Conservation (phyloP, 2,329 filamentous ascomycete species). For the Exophiala phaeomuriformis region DNA sequence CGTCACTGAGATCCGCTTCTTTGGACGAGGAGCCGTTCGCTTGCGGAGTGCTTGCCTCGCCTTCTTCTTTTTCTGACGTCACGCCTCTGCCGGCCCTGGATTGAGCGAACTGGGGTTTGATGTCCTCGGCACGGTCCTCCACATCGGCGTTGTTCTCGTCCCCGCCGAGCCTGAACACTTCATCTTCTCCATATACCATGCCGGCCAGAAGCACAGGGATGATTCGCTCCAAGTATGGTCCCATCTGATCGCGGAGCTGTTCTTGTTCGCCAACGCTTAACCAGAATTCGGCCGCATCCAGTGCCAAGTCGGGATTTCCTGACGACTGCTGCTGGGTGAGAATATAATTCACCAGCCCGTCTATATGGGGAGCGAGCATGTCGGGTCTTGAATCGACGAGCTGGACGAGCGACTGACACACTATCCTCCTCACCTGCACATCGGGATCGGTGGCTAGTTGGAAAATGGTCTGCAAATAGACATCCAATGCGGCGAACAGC, state of each 20-base stretch:
- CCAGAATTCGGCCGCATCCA: slow-evolving; percentile 97
- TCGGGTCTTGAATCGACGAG: slow-evolving; percentile 85
- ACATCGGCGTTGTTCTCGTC: slow-evolving; percentile 84
- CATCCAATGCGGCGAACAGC: slow-evolving; percentile 71
- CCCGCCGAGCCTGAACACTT: slow-evolving; percentile 74
- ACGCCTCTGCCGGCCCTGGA: slow-evolving; percentile 50
- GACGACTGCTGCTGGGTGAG: slow-evolving; percentile 74
- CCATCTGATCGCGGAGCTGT: slow-evolving; percentile 66
- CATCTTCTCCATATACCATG: slow-evolving; percentile 95
- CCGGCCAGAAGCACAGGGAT: slow-evolving; percentile 85
- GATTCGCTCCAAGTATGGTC: slow-evolving; percentile 72
- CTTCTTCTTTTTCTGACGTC: slow-evolving; percentile 33
- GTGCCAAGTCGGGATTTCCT: slow-evolving; percentile 79
- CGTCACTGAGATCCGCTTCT: slow-evolving; percentile 72
- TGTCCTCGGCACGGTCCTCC: slow-evolving; percentile 82
- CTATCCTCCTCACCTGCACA: slow-evolving; percentile 79
- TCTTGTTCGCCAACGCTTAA: slow-evolving; percentile 84
- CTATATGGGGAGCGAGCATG: slow-evolving; percentile 81
- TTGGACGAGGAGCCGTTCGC: slow-evolving; percentile 49
- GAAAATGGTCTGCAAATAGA: slow-evolving; percentile 76
- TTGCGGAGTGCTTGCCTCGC: slow-evolving; percentile 32
- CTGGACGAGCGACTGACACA: slow-evolving; percentile 87
- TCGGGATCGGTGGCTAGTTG: slow-evolving; percentile 67
- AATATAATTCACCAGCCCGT: slow-evolving; percentile 86
- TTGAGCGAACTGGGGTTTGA: slow-evolving; percentile 87